Percentiles rank a stretch among this genome's conserved stretches.
phyloP scores from a whole-genome alignment of 2,329 filamentous ascomycete genomes.

The Cladosporium halotolerans region DNA sequence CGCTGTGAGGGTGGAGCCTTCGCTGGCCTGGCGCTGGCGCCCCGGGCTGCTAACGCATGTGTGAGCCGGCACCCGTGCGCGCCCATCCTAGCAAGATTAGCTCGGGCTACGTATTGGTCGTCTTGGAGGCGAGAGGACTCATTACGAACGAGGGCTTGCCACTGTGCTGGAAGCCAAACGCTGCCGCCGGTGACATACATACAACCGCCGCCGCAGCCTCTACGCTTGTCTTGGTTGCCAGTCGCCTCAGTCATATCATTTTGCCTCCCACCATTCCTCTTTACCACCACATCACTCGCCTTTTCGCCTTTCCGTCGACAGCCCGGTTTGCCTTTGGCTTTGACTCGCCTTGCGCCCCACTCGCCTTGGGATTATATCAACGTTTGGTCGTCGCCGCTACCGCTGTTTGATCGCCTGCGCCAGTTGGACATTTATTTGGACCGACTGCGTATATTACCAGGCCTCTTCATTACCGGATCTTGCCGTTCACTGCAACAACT shows the following conservation, averaged over 20 bases:
- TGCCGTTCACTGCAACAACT: conserved; percentile 7
- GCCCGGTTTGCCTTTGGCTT: conserved; percentile 1
- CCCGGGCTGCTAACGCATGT: conserved; percentile 8
- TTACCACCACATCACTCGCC: not conserved
- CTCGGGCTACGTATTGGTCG: conserved; percentile 13
- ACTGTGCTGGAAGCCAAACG: conserved; percentile 5
- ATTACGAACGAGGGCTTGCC: conserved; percentile 12
- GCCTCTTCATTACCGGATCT: conserved; percentile 2
- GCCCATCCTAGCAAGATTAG: conserved; percentile 13
- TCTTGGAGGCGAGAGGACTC: conserved; percentile 13
- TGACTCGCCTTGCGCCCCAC: conserved; percentile 8
- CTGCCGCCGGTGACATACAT: conserved; percentile 10
- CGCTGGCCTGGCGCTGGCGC: not conserved
- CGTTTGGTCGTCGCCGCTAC: conserved; percentile 11
- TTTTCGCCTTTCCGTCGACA: not conserved
- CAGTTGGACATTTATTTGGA: conserved; percentile 12
- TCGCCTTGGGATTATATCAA: conserved; percentile 12
- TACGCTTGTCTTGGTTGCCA: conserved; percentile 4
- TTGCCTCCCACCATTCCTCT: conserved; percentile 2
- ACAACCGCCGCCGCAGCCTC: conserved; percentile 9
- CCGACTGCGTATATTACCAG: not conserved
- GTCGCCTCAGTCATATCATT: conserved; percentile 8
- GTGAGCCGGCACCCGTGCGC: conserved; percentile 8
- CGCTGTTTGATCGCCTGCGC: conserved; percentile 8
- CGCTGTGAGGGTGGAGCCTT: conserved; percentile 6